Evolutionary conservation across 345 rosid genomes (phyloP), one percentile per base, ranked within the genome.

Genomic region (Melaleuca quinquenervia): DNA sequence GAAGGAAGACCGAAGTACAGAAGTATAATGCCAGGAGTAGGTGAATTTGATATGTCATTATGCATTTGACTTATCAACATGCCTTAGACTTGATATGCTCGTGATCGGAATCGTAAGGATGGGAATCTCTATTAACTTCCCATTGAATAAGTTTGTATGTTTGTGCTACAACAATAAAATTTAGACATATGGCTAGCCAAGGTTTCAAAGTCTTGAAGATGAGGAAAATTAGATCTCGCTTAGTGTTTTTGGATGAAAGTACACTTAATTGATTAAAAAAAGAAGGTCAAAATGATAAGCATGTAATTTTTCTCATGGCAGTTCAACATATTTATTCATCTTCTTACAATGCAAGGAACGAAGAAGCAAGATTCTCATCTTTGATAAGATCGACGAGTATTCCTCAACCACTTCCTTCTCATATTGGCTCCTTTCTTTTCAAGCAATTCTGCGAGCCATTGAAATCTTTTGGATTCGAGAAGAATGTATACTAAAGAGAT

Each of bases 401-500:
- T 52, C 27, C 41, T 50, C 56, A 5, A 10, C 8, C 83, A 92
- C 41, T 93, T 85, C 56, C 93, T 93, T 87, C 89, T 94, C 62
- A 82, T 93, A 60, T 86, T 93, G n/a, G 92, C 95, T 85, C 91
- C 91, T 11, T 84, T 94, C 80, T 49, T 92, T 50, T 94, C 96
- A 11, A 90, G 90, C 87, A 51, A 86, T 85, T 49, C 6, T 78
- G 0, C 88, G 88, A 11, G 27, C 84, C 86, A 84, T 62, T 36
- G 51, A 26, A 54, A 26, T 50, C 52, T 26, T 41, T 3, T 44
- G 0, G 48, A 26, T 50, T 58, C 53, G 3, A 85, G 58, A 45
- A 84, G 11, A 2, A 82, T 5, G 51, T 74, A 84, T 20, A 84
- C 87, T 5, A 82, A 3, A 11, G 53, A 5, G 11, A 82, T 4